A percentile compares a stretch with the other conserved stretches of the same genome.
Conservation (phyloP, 129 eudicot species). For the Pseudognaphalium luteoalbum region DNA sequence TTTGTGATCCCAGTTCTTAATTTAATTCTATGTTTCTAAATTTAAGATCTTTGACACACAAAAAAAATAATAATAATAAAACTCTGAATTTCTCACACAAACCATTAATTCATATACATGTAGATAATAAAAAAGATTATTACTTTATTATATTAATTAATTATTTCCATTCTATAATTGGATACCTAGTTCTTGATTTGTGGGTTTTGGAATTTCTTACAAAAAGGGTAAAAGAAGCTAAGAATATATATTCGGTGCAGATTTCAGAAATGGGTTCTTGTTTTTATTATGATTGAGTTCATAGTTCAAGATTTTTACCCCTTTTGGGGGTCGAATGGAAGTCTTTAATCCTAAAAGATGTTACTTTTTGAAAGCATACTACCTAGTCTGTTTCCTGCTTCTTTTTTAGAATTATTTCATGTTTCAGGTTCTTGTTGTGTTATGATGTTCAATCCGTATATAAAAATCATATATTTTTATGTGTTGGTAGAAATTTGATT, state of each 20-base stretch:
- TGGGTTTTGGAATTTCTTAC: conserved; percentile 12
- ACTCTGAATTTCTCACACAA: not conserved
- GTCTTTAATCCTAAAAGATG: not conserved
- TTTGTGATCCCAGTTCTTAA: conserved; percentile 8
- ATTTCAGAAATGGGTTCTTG: conserved; percentile 20
- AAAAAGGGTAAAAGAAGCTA: conserved; percentile 3
- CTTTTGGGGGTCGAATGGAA: conserved; percentile 16
- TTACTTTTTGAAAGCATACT: conserved; percentile 17
- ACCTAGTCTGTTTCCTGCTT: not conserved
- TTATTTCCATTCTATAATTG: not conserved
- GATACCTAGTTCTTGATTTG: conserved; percentile 22
- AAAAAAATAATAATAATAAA: not conserved
- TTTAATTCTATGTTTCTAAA: not conserved
- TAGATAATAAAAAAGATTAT: not conserved
- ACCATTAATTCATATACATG: not conserved
- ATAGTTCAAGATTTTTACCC: conserved; percentile 5
- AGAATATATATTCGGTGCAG: not conserved
- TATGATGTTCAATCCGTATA: conserved; percentile 15
- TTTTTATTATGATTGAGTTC: conserved; percentile 19
- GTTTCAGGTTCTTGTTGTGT: conserved; percentile 5
- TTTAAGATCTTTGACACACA: not conserved
- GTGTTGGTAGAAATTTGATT: not conserved
- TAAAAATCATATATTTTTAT: not conserved
- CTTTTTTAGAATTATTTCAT: not conserved
- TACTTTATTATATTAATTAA: no score